Conservation (phyloP, 345 rosid species). For the Kernera saxatilis region DNA sequence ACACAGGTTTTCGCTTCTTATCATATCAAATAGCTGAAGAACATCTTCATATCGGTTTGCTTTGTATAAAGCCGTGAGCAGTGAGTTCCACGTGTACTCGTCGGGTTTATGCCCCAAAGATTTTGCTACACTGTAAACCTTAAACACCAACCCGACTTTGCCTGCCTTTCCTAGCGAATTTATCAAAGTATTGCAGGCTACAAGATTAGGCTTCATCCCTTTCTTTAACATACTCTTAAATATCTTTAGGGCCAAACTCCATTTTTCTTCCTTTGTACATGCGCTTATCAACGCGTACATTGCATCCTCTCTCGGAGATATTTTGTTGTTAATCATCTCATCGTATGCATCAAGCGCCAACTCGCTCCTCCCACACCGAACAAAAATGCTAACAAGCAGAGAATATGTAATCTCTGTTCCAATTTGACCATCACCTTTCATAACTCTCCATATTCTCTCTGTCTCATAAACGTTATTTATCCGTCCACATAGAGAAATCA, state of each 20-base stretch:
- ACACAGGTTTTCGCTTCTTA: constrained; percentile 35
- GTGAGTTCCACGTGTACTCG: constrained; percentile 74
- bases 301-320: constrained; percentile 47
- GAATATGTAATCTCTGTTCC: constrained; percentile 67
- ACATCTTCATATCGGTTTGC: constrained; percentile 51
- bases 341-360: constrained; percentile 64
- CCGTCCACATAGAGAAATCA: constrained; percentile 62
- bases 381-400: constrained; percentile 60
- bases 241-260: constrained; percentile 50
- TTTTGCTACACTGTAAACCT: constrained; percentile 41
- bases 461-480: constrained; percentile 45
- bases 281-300: constrained; percentile 58
- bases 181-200: constrained; percentile 65
- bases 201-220: constrained; percentile 50
- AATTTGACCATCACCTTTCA: constrained; percentile 48
- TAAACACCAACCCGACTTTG: constrained; percentile 49
- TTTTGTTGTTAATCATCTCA: constrained; percentile 52
- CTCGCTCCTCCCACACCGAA: constrained; percentile 52
- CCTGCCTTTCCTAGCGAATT: constrained; percentile 70
- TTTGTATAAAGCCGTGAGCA: constrained; percentile 55
- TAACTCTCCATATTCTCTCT: constrained; percentile 56
- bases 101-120: constrained; percentile 59
- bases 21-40: constrained; percentile 57
- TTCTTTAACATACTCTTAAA: constrained; percentile 49
- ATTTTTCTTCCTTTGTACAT: constrained; percentile 53